Evolutionary conservation across 352 stramenopile genomes (phyloP).

Genomic region (Pythium aristosporum): DNA sequence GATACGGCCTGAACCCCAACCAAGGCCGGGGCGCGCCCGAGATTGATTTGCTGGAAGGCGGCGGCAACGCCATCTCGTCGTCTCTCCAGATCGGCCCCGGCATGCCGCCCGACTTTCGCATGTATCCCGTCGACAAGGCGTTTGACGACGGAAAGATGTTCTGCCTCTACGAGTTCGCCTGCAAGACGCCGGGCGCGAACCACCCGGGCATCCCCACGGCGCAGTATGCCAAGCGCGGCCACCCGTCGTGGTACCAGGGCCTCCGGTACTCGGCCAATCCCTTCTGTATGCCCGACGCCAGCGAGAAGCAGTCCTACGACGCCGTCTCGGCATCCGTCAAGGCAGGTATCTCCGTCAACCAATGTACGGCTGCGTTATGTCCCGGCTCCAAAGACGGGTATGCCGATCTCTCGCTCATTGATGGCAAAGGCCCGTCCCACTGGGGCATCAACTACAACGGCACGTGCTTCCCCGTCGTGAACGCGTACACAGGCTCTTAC

Average conservation of each 20-base stretch:
- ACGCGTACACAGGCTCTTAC: conserved; percentile 57
- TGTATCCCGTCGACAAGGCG: conserved; percentile 22
- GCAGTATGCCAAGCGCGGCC: conserved; percentile 41
- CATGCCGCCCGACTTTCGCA: conserved; percentile 53
- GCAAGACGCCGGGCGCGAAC: conserved; percentile 49
- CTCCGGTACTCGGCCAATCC: conserved; percentile 61
- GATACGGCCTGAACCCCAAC: conserved; percentile 89
- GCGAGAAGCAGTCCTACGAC: conserved; percentile 35
- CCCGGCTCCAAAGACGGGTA: conserved; percentile 55
- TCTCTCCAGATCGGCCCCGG: conserved; percentile 88
- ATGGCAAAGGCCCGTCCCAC: conserved; percentile 36
- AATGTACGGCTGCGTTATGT: conserved; percentile 40
- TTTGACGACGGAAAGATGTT: conserved; percentile 13
- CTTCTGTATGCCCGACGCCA: conserved; percentile 34
- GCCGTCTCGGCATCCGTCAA: conserved; percentile 37
- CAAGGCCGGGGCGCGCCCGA: conserved; percentile 92
- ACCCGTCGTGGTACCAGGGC: conserved; percentile 75
- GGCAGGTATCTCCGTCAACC: conserved; percentile 44
- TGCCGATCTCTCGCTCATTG: conserved; percentile 38
- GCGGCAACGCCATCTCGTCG: conserved; percentile 77
- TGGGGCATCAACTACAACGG: conserved; percentile 66
- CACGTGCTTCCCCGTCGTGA: conserved; percentile 57
- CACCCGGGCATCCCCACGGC: conserved; percentile 36
- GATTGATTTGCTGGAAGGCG: conserved; percentile 95
- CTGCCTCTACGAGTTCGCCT: conserved; percentile 45